A percentile compares a stretch with the other conserved stretches of the same genome.
Conservation (phyloP, 805 yeast species). For the Ogataea saltuana region DNA sequence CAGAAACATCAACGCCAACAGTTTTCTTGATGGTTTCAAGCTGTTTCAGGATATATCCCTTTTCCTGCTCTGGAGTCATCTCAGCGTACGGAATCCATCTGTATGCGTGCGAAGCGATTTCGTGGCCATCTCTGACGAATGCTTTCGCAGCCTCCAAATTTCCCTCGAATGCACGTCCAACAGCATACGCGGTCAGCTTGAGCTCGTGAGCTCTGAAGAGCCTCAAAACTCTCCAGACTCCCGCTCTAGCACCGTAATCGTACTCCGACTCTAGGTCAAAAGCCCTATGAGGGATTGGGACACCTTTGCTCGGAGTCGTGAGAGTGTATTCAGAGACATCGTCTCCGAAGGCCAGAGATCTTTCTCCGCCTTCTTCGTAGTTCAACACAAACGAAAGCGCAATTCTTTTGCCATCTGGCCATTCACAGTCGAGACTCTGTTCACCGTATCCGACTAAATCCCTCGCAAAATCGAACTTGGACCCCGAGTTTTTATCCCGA, state of each 20-base stretch:
- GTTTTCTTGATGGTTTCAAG: conserved; percentile 34
- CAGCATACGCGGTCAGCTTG: conserved; percentile 40
- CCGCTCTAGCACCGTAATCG: conserved; percentile 21
- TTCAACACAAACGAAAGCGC: conserved; percentile 32
- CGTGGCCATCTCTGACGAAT: conserved; percentile 40
- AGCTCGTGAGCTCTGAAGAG: conserved; percentile 34
- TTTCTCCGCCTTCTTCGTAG: conserved; percentile 34
- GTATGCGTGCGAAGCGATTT: conserved; percentile 41
- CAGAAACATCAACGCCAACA: conserved; percentile 37
- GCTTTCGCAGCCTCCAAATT: conserved; percentile 38
- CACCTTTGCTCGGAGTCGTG: conserved; percentile 20
- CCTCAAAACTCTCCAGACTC: conserved; percentile 32
- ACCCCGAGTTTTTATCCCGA: conserved; percentile 13
- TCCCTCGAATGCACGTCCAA: conserved; percentile 41
- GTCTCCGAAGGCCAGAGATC: conserved; percentile 18
- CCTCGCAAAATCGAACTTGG: conserved; percentile 23
- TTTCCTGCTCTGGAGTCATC: conserved; percentile 36
- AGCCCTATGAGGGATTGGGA: conserved; percentile 14
- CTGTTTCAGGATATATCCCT: conserved; percentile 34
- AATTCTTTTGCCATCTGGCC: conserved; percentile 29
- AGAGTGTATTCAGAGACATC: conserved; percentile 18
- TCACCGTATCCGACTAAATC: conserved; percentile 32
- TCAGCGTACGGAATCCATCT: conserved; percentile 40
- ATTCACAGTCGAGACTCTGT: conserved; percentile 25
- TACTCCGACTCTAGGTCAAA: conserved; percentile 23